These are phyloP conservation scores for Erysimum cheiranthoides DNA, from an alignment of 345 rosid species.

Conservation along the genomic window DNA sequence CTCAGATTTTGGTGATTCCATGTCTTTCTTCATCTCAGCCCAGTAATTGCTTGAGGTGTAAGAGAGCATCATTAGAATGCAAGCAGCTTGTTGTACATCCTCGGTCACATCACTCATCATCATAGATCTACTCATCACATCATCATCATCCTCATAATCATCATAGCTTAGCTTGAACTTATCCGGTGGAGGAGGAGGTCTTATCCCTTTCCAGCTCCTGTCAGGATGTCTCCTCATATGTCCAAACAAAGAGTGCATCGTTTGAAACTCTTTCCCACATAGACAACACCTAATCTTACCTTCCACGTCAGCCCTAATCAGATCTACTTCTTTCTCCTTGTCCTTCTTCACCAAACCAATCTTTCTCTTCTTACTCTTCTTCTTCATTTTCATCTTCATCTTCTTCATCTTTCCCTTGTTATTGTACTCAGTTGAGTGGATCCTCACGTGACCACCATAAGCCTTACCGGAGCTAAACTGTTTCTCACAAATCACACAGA, in stretches of 20 bases:
- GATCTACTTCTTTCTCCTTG: slow-evolving; percentile 39
- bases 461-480: slow-evolving; percentile 54
- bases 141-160: slow-evolving; percentile 22
- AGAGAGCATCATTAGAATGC: slow-evolving; percentile 30
- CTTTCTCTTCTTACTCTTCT: slow-evolving; percentile 34
- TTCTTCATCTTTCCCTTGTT: slow-evolving; percentile 41
- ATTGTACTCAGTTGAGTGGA: slow-evolving; percentile 42
- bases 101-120: slow-evolving; percentile 16
- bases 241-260: slow-evolving; percentile 65
- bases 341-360: slow-evolving; percentile 23
- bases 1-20: slow-evolving; percentile 17
- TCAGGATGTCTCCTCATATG: slow-evolving; percentile 91
- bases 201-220: slow-evolving; percentile 64
- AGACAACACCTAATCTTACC: slow-evolving; percentile 44
- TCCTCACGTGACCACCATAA: slow-evolving; percentile 53
- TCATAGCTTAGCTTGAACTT: background rate
- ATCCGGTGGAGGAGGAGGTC: slow-evolving; percentile 50
- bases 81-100: slow-evolving; percentile 41
- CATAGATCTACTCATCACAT: slow-evolving; percentile 28
- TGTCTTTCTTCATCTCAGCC: background rate
- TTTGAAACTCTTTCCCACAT: slow-evolving; percentile 51
- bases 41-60: background rate
- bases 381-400: slow-evolving; percentile 13
- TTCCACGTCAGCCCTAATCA: slow-evolving; percentile 40
- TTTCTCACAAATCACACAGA: slow-evolving; percentile 46